These are phyloP conservation scores for Saxophila tyrrhenica DNA, from an alignment of 495 filamentous ascomycete species.

Conservation along the genomic window DNA sequence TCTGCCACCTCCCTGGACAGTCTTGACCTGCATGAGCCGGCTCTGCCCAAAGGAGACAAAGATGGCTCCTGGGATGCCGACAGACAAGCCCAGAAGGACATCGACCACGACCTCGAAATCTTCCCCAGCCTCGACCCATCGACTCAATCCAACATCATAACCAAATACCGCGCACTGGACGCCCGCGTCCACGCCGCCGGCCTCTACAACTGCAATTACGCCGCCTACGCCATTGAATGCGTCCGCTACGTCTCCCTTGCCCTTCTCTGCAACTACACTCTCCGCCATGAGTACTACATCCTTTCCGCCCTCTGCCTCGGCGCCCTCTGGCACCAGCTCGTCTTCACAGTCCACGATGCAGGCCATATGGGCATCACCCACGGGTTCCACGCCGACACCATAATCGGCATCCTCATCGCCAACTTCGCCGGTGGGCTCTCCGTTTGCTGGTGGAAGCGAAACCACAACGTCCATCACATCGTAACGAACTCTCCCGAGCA, in stretches of 20 bases:
- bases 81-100: not conserved
- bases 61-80: not conserved
- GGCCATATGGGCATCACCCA: slow-evolving; percentile 98
- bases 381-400: slow-evolving; percentile 64
- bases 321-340: slow-evolving; percentile 86
- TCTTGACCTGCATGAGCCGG: slow-evolving; percentile 32
- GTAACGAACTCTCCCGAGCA: slow-evolving; percentile 95
- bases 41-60: slow-evolving; percentile 43
- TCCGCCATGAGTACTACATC: slow-evolving; percentile 63
- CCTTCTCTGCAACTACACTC: slow-evolving; percentile 47
- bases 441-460: slow-evolving; percentile 93
- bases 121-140: slow-evolving; percentile 69
- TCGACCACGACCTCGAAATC: slow-evolving; percentile 57
- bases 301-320: slow-evolving; percentile 68
- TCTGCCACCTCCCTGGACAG: slow-evolving; percentile 37
- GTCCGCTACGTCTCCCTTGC: slow-evolving; percentile 68
- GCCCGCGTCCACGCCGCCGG: slow-evolving; percentile 59
- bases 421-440: slow-evolving; percentile 87
- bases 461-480: slow-evolving; percentile 96
- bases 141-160: slow-evolving; percentile 68
- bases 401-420: slow-evolving; percentile 83
- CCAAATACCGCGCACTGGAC: slow-evolving; percentile 67
- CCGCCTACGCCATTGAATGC: slow-evolving; percentile 63
- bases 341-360: slow-evolving; percentile 92
- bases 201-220: slow-evolving; percentile 80